A percentile compares a stretch with the other conserved stretches of the same genome.
Evolutionary conservation across 2,329 filamentous ascomycete species (phyloP).

Genomic region (Cordyceps sp.): DNA sequence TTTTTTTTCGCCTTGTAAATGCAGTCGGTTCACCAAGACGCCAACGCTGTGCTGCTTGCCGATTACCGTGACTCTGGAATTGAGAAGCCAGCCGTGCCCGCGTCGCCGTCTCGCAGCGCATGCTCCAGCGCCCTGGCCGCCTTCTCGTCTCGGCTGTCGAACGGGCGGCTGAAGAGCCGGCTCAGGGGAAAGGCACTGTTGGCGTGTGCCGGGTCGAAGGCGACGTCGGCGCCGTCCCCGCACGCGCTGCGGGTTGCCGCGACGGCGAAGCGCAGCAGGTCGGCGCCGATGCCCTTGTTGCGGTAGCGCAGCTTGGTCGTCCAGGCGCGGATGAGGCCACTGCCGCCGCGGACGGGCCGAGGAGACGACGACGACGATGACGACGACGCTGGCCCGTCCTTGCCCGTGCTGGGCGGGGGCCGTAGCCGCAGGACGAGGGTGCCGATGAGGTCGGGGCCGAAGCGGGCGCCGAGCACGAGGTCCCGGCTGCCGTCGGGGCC

Average conservation of each 20-base stretch:
- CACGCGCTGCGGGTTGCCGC: constrained; percentile 44
- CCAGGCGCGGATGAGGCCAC: constrained; percentile 62
- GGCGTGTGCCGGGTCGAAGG: constrained; percentile 62
- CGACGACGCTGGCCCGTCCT: no score
- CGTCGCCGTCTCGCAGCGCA: constrained; percentile 8
- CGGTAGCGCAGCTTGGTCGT: constrained; percentile 58
- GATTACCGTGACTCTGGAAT: no score
- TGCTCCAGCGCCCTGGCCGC: constrained; percentile 28
- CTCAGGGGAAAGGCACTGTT: constrained; percentile 47
- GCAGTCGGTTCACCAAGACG: no score
- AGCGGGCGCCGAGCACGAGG: constrained; percentile 43
- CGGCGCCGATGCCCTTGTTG: constrained; percentile 51
- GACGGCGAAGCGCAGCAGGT: constrained; percentile 57
- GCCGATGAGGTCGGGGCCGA: constrained; percentile 52
- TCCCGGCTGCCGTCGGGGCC: constrained; percentile 20
- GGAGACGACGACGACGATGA: no score
- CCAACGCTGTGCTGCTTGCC: no score
- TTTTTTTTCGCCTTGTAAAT: no score
- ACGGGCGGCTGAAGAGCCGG: constrained; percentile 38
- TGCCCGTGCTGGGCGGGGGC: constrained; percentile 21
- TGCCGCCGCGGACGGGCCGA: no score
- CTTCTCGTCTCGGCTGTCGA: constrained; percentile 36
- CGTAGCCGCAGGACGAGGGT: constrained; percentile 51
- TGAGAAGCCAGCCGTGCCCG: constrained; percentile 3
- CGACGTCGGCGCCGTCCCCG: constrained; percentile 41